A percentile compares a stretch with the other conserved stretches of the same genome.
These are phyloP conservation scores for Thoreauomyces humboldtii DNA, from an alignment of 192 early-diverging fungal genomes.

Conservation along the genomic window DNA sequence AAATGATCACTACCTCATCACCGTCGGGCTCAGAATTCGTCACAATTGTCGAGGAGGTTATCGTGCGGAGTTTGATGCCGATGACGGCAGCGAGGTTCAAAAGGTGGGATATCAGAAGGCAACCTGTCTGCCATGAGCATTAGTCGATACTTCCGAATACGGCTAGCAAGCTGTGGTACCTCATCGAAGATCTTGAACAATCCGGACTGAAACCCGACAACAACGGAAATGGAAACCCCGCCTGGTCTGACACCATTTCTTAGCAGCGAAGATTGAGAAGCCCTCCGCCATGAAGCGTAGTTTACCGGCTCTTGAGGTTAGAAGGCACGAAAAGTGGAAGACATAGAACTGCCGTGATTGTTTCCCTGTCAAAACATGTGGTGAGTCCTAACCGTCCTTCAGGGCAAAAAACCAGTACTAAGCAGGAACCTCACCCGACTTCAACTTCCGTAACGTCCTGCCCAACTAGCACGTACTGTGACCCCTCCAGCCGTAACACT, in stretches of 20 bases:
- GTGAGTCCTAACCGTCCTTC: too few relatives aligned
- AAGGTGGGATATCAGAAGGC: conserved; percentile 4
- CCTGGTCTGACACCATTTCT: too few relatives aligned
- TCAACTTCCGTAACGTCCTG: background rate
- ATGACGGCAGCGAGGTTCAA: conserved; percentile 6
- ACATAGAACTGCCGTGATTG: conserved; percentile 6
- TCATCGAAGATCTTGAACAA: conserved; percentile 14
- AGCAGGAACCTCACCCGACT: too few relatives aligned
- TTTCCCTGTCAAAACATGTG: background rate
- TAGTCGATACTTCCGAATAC: background rate
- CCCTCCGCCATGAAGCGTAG: too few relatives aligned
- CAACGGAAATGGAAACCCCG: background rate
- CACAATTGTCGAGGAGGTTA: background rate
- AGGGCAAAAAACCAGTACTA: too few relatives aligned
- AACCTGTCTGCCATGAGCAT: conserved; percentile 5
- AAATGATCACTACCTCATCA: conserved; percentile 39
- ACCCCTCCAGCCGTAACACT: background rate
- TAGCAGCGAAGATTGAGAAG: too few relatives aligned
- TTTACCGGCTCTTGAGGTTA: conserved; percentile 6
- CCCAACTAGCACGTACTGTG: background rate
- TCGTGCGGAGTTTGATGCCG: conserved; percentile 14
- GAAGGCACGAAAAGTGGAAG: conserved; percentile 15
- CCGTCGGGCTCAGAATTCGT: conserved; percentile 1
- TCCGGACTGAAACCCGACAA: conserved; percentile 9
- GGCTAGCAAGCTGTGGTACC: background rate